A percentile compares a stretch with the other conserved stretches of the same genome.
Evolutionary conservation across 1,139 yeast genomes (phyloP).

Genomic region (Kazachstania sp.): DNA sequence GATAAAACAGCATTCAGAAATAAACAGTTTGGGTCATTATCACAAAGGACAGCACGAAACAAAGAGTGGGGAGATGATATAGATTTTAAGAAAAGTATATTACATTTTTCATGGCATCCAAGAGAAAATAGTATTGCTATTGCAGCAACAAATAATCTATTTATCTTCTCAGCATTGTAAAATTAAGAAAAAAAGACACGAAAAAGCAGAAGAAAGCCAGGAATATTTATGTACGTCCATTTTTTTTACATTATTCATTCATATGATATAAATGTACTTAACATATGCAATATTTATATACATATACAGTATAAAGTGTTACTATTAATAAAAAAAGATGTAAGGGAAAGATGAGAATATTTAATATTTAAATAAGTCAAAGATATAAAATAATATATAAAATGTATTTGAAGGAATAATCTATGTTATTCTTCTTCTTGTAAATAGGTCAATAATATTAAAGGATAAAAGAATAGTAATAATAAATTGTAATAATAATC

Average conservation of each 20-base stretch:
- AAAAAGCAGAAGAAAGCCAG: background rate
- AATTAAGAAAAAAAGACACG: background rate
- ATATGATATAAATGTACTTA: background rate
- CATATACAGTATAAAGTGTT: background rate
- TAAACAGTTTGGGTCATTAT: conserved; percentile 26
- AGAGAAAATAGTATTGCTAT: conserved; percentile 92
- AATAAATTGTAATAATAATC: background rate
- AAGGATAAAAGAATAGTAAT: background rate
- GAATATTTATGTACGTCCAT: background rate
- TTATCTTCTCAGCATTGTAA: conserved; percentile 63
- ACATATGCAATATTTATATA: background rate
- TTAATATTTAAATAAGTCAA: background rate
- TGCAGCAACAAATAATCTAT: conserved; percentile 94
- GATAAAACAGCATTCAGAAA: conserved; percentile 89
- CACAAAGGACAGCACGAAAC: conserved; percentile 33
- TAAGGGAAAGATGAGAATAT: background rate
- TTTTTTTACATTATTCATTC: background rate
- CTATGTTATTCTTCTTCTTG: too few relatives aligned
- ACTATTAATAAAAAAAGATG: background rate
- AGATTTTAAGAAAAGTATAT: conserved; percentile 89
- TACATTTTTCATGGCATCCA: conserved; percentile 98
- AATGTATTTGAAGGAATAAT: too few relatives aligned
- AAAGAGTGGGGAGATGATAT: conserved; percentile 69
- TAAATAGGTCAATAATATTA: background rate
- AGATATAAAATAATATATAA: background rate